Evolutionary conservation across 306 rosid species (phyloP).

Genomic region (Corylus heterophylla): DNA sequence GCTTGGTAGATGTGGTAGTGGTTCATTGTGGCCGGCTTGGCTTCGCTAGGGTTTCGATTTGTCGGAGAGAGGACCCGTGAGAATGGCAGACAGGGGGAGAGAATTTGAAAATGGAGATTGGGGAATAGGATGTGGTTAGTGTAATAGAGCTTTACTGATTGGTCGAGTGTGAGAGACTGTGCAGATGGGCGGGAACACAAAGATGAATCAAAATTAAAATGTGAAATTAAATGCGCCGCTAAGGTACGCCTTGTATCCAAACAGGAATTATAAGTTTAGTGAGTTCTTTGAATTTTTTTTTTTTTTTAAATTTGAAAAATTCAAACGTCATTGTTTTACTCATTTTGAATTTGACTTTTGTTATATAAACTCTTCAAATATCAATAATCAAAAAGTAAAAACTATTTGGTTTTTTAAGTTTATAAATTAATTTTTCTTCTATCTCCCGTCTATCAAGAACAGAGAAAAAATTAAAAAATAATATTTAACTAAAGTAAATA

Average conservation of each 20-base stretch:
- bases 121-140: not conserved
- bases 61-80: not conserved
- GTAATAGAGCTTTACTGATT: not conserved
- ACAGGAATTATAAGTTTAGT: not conserved
- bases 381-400: too few species aligned
- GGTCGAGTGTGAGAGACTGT: not conserved
- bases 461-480: too few species aligned
- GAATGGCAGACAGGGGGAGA: slow-evolving; percentile 22
- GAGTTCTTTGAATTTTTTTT: too few species aligned
- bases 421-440: too few species aligned
- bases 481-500: too few species aligned
- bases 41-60: slow-evolving; percentile 48
- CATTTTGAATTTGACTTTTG: too few species aligned
- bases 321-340: too few species aligned
- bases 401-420: too few species aligned
- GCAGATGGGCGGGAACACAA: slow-evolving; percentile 23
- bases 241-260: not conserved
- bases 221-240: not conserved
- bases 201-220: slow-evolving; percentile 7
- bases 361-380: too few species aligned
- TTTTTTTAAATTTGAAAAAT: too few species aligned
- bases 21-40: slow-evolving; percentile 48
- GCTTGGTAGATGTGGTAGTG: slow-evolving; percentile 96
- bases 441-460: too few species aligned
- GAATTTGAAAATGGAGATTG: slow-evolving; percentile 9